Evolutionary conservation across 2,329 filamentous ascomycete species (phyloP).

Genomic region (Colletotrichum musicola): DNA sequence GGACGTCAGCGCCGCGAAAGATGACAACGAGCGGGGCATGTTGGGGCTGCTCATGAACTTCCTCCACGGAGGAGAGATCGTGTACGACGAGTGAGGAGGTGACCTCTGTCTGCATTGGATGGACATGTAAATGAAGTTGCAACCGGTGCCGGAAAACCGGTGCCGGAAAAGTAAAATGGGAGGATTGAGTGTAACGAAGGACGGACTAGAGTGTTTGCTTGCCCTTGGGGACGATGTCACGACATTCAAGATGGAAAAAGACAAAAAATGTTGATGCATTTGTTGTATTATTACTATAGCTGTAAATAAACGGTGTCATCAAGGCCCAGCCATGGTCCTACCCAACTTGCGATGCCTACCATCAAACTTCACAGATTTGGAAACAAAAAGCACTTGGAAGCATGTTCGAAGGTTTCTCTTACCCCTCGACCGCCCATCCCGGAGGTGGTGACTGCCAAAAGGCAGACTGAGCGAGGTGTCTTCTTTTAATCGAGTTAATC

Average conservation of each 20-base stretch:
- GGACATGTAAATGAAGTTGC: too few relatives aligned
- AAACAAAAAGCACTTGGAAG: conserved; percentile 3
- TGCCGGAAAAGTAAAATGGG: neutral
- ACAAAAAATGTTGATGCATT: neutral
- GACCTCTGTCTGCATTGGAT: too few relatives aligned
- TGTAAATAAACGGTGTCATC: neutral
- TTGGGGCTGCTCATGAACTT: conserved; percentile 56
- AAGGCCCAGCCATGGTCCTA: neutral
- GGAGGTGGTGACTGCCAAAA: conserved; percentile 46
- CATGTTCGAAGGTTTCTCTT: conserved; percentile 58
- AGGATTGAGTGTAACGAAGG: neutral
- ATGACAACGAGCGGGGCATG: conserved; percentile 49
- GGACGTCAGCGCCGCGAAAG: conserved; percentile 57
- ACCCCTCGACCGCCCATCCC: conserved; percentile 52
- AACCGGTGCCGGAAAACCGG: too few relatives aligned
- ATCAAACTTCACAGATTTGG: neutral
- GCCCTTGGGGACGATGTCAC: conserved; percentile 22
- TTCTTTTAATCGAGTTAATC: conserved; percentile 59
- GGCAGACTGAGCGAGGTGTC: conserved; percentile 50
- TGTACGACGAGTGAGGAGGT: conserved; percentile 24
- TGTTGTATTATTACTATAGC: conserved; percentile 25
- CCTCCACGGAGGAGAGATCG: conserved; percentile 50
- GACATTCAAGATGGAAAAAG: neutral
- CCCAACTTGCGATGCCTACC: too few relatives aligned
- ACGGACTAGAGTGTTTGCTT: conserved; percentile 1